Evolutionary conservation across 106 monocot genomes (phyloP), one percentile per base, ranked within the genome.

Genomic region (Dioscorea zingiberensis): DNA sequence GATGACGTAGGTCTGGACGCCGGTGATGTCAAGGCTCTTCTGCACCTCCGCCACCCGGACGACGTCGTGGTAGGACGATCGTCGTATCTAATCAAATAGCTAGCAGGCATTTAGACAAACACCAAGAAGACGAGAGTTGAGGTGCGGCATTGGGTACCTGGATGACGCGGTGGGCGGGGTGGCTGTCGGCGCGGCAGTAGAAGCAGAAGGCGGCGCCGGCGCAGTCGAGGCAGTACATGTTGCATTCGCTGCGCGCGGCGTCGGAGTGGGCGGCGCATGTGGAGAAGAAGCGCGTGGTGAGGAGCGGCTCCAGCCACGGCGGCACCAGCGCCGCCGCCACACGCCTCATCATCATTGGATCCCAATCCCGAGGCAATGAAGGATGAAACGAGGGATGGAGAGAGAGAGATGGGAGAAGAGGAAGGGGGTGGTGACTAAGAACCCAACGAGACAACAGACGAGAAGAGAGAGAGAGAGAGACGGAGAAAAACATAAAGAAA

Each of bases 1-100:
- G 76, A 94, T 94, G 55, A 94, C 93, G 66, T 94, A 94, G 11
- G 89, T 93, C 85, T 93, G 93, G 44, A 93, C 89, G 11, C 89
- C 85, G 66, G 69, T 54, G 51, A 82, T 71, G 66, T 92, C 92
- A 64, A 92, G 81, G 15, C 69, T 66, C 59, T 64, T 74, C 74
- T 92, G 88, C 51, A 87, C 72, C 79, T 92, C 92, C 32, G 79
- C 8, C 38, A 82, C 84, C 58, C 92, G 67, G 38, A 92, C 92
- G 73, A 92, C 92, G 62, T 92, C 92, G 67, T 92, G 93, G 76
- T 94, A 94, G 25, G 89, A 86, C 14, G 93, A 94, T 60, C 93
- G 47, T 65, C 93, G 66, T 74, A 94, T 94, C 93, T 94, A 21
- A 26, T 19, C 47, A 26, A 13, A 44, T 7, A 38, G 1, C 3